Conservation (phyloP, 108 stramenopile species). For the Discostella pseudostelligera region DNA sequence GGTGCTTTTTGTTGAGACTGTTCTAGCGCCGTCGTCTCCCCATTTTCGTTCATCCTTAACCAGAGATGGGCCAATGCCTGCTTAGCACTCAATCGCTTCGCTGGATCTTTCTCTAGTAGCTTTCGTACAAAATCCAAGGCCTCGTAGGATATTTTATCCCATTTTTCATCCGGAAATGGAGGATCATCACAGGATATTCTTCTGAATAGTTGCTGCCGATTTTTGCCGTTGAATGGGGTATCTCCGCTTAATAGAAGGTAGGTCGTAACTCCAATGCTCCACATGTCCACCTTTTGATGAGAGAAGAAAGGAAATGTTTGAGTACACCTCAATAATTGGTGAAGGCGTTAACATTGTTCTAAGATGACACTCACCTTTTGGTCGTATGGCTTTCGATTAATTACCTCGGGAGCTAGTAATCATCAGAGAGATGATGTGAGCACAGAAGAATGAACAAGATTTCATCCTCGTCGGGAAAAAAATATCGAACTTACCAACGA, state of each 20-base stretch:
- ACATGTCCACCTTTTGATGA: conserved; percentile 62
- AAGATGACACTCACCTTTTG: conserved; percentile 22
- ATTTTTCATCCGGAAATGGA: conserved; percentile 68
- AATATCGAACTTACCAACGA: conserved; percentile 58
- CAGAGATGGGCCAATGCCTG: conserved; percentile 69
- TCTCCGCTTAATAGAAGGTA: conserved; percentile 83
- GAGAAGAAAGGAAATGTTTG: too few relatives aligned
- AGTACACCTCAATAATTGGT: too few relatives aligned
- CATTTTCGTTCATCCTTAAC: conserved; percentile 25
- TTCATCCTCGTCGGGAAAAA: background rate
- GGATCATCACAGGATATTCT: conserved; percentile 58
- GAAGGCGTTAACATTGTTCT: too few relatives aligned
- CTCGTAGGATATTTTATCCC: conserved; percentile 68
- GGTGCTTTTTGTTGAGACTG: conserved; percentile 1
- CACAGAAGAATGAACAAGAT: background rate
- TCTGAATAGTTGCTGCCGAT: conserved; percentile 62
- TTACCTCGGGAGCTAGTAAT: conserved; percentile 66
- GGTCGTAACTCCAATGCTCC: conserved; percentile 88
- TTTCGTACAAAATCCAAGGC: conserved; percentile 72
- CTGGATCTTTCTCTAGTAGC: conserved; percentile 60
- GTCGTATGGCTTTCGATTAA: conserved; percentile 76
- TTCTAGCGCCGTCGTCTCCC: background rate
- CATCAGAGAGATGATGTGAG: background rate
- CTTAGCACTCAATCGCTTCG: conserved; percentile 58
- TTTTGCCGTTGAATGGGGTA: conserved; percentile 85